Evolutionary conservation across 1,284 basidiomycete genomes (phyloP), one percentile per base, ranked within the genome.

Genomic region (Pyrrhoderma lamaoense): DNA sequence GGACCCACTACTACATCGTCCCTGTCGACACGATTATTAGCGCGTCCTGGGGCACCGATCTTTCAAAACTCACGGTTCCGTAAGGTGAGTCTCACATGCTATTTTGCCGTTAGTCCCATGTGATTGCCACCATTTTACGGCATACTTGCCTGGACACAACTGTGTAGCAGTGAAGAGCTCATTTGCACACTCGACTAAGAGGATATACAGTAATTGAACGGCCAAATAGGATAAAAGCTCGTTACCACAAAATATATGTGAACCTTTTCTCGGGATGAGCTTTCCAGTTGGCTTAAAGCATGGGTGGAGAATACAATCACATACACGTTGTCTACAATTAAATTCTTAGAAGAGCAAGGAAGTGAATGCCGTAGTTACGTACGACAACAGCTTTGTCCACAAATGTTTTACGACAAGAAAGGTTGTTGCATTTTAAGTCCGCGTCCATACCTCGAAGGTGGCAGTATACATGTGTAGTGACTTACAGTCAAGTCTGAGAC

Each of bases 171-270:
- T 85, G 67, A 92, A 91, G 16, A 89, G 66, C 59, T 88, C 82
- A 61, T 89, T 89, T 19, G 89, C 89, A 62, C 89, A 91, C 18
- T 87, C 84, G 54, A 90, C 85, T 52, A 39, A 25, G 47, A 11
- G 11, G n/a, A 36, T 14, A n/a, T 23, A 52, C 45, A 25, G 13
- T 18, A 1, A 22, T 25, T 48, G 36, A 4, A 39, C 19, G 13
- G 38, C 38, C n/a, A 40, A 14, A 40, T 16, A 37, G 35, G 16
- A 37, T 9, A 9, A 37, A 11, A 16, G 8, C 34, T 31, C 64
- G 76, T 59, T 66, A 85, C 86, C 72, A 63, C 87, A 89, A 64
- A 90, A 89, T 64, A 90, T 87, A 70, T 89, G 87, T 54, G 85
- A 88, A 65, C 84, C 85, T 78, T 35, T 37, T 31, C 27, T 5